phyloP scores from a whole-genome alignment of 768 basidiomycete species.

The Xerocomellus intermedius region DNA sequence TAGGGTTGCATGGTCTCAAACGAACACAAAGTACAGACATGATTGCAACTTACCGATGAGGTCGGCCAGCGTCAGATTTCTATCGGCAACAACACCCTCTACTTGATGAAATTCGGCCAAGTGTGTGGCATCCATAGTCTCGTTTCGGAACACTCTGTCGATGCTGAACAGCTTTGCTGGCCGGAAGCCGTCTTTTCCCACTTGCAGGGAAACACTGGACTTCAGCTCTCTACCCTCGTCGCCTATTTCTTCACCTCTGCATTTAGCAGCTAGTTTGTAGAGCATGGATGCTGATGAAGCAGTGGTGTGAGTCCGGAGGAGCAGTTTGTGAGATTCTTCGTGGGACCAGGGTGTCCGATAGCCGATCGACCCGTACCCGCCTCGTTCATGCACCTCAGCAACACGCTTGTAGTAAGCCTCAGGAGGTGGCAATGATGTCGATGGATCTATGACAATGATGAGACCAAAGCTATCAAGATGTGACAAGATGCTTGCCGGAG shows the following conservation, averaged over 20 bases:
- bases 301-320: constrained; percentile 96
- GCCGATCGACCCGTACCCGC: constrained; percentile 90
- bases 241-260: constrained; percentile 55
- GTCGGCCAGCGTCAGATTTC: constrained; percentile 87
- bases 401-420: constrained; percentile 85
- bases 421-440: constrained; percentile 70
- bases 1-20: constrained; percentile 27
- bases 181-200: constrained; percentile 69
- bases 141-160: constrained; percentile 97
- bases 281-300: constrained; percentile 93
- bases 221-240: constrained; percentile 31
- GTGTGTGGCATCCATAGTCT: constrained; percentile 98
- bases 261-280: constrained; percentile 85
- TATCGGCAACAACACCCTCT: constrained; percentile 98
- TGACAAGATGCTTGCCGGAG: constrained; percentile 55
- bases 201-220: constrained; percentile 8
- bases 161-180: constrained; percentile 96
- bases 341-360: constrained; percentile 96
- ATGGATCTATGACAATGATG: constrained; percentile 61
- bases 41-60: constrained; percentile 68
- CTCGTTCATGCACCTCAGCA: constrained; percentile 77
- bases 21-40: background rate
- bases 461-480: background rate
- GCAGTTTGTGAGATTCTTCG: constrained; percentile 87
- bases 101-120: constrained; percentile 99